Evolutionary conservation across 1,284 basidiomycete species (phyloP).

Genomic region (Rhizoctonia solani): DNA sequence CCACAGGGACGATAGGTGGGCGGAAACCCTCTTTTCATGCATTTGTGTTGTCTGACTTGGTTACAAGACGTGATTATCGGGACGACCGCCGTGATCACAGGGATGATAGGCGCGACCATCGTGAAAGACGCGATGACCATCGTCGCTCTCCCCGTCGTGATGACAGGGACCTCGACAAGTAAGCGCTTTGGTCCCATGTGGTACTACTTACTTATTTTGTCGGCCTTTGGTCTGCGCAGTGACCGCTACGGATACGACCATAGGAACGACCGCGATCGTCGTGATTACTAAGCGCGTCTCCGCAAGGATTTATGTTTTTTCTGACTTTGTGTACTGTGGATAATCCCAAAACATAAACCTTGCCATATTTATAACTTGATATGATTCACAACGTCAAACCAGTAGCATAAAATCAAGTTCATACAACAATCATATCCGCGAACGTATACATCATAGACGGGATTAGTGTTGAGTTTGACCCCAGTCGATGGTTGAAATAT

Average conservation of each 20-base stretch:
- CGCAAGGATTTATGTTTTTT: background rate
- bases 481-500: conserved; percentile 93
- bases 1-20: conserved; percentile 14
- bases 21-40: background rate
- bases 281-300: conserved; percentile 11
- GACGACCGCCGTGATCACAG: conserved; percentile 40
- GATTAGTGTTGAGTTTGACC: conserved; percentile 63
- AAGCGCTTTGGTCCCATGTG: background rate
- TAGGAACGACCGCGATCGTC: conserved; percentile 11
- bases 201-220: conserved; percentile 11
- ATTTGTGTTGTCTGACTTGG: conserved; percentile 11
- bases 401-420: background rate
- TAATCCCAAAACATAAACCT: conserved; percentile 19
- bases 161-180: conserved; percentile 9
- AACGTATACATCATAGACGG: conserved; percentile 4
- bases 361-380: background rate
- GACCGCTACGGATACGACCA: conserved; percentile 10
- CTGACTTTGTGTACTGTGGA: background rate
- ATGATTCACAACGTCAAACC: background rate
- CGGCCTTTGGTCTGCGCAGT: conserved; percentile 22
- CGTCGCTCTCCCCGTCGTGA: conserved; percentile 24
- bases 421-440: background rate
- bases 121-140: conserved; percentile 35
- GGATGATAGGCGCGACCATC: conserved; percentile 23
- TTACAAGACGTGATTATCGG: conserved; percentile 36